These are phyloP conservation scores for Exophiala alcalophila DNA, from an alignment of 2,329 filamentous ascomycete species.

Conservation along the genomic window DNA sequence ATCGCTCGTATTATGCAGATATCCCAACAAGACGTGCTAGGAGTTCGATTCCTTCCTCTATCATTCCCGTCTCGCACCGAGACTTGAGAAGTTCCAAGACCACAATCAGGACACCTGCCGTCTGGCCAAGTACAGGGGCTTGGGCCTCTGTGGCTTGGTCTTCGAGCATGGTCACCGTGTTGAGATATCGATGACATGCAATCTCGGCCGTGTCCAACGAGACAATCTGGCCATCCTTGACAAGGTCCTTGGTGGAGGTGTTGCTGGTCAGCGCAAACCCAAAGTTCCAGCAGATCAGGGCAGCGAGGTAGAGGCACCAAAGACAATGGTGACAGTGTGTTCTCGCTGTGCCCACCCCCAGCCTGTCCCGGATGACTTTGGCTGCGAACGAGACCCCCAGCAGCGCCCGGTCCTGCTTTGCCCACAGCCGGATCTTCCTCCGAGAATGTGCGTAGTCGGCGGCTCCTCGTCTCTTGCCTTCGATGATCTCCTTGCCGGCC, in stretches of 20 bases:
- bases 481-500: constrained; percentile 11
- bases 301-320: constrained; percentile 60
- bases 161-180: constrained; percentile 1
- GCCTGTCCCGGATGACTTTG: constrained; percentile 2
- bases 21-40: constrained; percentile 5
- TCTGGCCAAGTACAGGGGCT: neutral
- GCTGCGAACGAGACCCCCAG: constrained; percentile 7
- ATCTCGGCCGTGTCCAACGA: constrained; percentile 4
- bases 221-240: constrained; percentile 1
- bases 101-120: constrained; percentile 6
- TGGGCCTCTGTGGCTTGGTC: neutral
- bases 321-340: constrained; percentile 49
- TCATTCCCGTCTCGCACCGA: constrained; percentile 8
- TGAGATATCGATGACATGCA: constrained; percentile 8
- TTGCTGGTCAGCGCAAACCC: constrained; percentile 7
- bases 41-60: constrained; percentile 9
- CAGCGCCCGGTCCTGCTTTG: constrained; percentile 7
- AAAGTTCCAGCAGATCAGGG: constrained; percentile 52
- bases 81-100: constrained; percentile 2
- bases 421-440: constrained; percentile 9
- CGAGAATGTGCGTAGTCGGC: constrained; percentile 10
- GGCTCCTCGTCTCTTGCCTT: constrained; percentile 9
- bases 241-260: constrained; percentile 1
- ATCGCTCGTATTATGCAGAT: too few species aligned
- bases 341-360: neutral